Evolutionary conservation across 2,329 filamentous ascomycete species (phyloP).

Genomic region (Colletotrichum endophyticum): DNA sequence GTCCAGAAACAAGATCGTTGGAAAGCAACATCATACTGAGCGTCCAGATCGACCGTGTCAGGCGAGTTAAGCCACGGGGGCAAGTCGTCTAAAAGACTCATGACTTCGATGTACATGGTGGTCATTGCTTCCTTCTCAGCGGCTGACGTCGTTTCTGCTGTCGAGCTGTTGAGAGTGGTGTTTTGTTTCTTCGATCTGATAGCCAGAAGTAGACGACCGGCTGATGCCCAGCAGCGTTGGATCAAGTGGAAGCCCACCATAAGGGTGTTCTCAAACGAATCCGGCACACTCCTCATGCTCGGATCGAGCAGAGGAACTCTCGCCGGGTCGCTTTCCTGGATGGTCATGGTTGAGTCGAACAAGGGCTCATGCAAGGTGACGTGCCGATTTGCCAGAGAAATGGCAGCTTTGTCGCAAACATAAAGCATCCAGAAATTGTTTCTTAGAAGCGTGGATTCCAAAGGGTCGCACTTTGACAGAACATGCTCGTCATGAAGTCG

Average conservation of each 20-base stretch:
- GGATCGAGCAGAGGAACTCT: not conserved
- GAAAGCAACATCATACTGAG: not conserved
- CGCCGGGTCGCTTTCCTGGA: not conserved
- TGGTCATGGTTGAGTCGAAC: conserved; percentile 43
- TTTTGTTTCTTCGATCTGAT: not conserved
- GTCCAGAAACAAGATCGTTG: not conserved
- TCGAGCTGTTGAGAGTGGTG: not conserved
- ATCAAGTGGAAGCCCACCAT: conserved; percentile 44
- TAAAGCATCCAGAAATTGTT: conserved; percentile 45
- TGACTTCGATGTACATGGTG: not conserved
- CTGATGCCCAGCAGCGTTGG: conserved; percentile 29
- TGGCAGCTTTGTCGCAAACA: conserved; percentile 43
- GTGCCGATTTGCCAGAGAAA: conserved; percentile 43
- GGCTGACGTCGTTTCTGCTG: accelerated
- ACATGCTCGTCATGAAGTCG: conserved; percentile 44
- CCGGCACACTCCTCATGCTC: conserved; percentile 19
- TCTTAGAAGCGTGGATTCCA: conserved; percentile 43
- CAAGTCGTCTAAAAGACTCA: not conserved
- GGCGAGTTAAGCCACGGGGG: not conserved
- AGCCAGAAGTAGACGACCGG: not conserved
- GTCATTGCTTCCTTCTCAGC: not conserved
- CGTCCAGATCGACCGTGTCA: not conserved
- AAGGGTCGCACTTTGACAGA: conserved; percentile 32
- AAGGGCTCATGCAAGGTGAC: conserved; percentile 50
- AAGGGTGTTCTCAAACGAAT: not conserved